Percentiles rank a stretch among this genome's conserved stretches.
Conservation (phyloP, 306 rosid genomes). For the Boehmeria nivea region DNA sequence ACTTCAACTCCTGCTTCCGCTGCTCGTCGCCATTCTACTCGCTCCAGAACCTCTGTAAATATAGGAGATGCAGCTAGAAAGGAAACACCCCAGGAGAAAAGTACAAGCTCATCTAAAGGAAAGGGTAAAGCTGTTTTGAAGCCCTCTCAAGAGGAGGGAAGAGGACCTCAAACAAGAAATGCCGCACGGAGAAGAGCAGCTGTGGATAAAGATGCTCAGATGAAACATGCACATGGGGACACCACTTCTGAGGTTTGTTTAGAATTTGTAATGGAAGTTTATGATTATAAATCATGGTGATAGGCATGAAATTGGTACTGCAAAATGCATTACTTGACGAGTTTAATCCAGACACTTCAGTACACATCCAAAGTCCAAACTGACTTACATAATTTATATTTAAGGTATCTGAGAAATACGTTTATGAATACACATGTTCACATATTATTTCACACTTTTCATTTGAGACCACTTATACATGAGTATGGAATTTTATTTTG, state of each 20-base stretch:
- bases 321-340: too few relatives aligned
- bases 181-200: constrained; percentile 82
- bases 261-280: too few relatives aligned
- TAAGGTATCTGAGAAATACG: too few relatives aligned
- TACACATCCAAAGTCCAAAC: too few relatives aligned
- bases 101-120: constrained; percentile 75
- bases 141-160: constrained; percentile 75
- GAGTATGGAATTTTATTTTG: background rate
- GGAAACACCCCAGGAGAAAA: constrained; percentile 69
- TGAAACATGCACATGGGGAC: constrained; percentile 72
- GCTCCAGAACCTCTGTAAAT: constrained; percentile 78
- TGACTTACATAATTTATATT: too few relatives aligned
- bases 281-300: too few relatives aligned
- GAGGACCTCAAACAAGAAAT: constrained; percentile 93
- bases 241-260: constrained; percentile 93
- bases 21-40: constrained; percentile 74
- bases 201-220: constrained; percentile 72
- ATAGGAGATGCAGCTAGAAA: constrained; percentile 61
- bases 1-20: constrained; percentile 55
- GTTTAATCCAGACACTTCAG: too few relatives aligned
- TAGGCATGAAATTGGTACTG: too few relatives aligned
- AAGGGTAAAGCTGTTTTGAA: constrained; percentile 95
- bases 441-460: background rate
- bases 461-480: background rate
- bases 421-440: too few relatives aligned